Percentiles rank a stretch among this genome's conserved stretches.
These are phyloP conservation scores for Arthromyces matolae DNA, from an alignment of 768 basidiomycete genomes.

Conservation along the genomic window DNA sequence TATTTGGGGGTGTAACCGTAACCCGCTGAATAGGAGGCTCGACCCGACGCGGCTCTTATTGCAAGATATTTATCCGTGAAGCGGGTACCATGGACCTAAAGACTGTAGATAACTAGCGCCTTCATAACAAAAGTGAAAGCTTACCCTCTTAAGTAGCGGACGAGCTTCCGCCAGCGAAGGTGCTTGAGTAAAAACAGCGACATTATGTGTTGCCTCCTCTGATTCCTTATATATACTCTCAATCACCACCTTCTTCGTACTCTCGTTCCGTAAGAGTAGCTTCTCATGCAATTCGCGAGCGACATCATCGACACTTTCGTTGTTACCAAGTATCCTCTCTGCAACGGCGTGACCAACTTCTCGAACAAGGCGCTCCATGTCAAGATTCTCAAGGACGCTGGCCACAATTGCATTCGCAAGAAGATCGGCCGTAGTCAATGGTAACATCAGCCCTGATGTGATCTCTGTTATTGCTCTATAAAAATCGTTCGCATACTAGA, in stretches of 20 bases:
- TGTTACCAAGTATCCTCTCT: constrained; percentile 84
- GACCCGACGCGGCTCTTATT: constrained; percentile 56
- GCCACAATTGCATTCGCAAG: constrained; percentile 95
- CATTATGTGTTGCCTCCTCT: constrained; percentile 86
- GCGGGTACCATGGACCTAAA: constrained; percentile 86
- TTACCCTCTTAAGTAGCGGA: constrained; percentile 74
- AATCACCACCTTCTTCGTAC: constrained; percentile 93
- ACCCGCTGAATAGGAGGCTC: constrained; percentile 50
- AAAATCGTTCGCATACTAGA: constrained; percentile 86
- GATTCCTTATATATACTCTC: constrained; percentile 95
- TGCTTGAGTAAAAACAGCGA: constrained; percentile 77
- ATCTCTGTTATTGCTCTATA: constrained; percentile 90
- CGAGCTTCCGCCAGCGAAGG: constrained; percentile 68
- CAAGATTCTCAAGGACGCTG: constrained; percentile 93
- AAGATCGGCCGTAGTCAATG: constrained; percentile 90
- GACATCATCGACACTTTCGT: constrained; percentile 96
- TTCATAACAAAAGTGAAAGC: constrained; percentile 17
- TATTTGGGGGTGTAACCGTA: constrained; percentile 46
- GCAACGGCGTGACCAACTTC: constrained; percentile 95
- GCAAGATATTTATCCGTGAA: constrained; percentile 96
- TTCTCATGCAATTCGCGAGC: constrained; percentile 92
- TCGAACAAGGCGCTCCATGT: constrained; percentile 94
- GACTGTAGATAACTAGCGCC: constrained; percentile 9
- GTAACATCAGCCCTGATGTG: constrained; percentile 94
- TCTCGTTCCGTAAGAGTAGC: constrained; percentile 87